Base-by-base conservation (phyloP, 306 rosid species). In the Prunus salicina region DNA sequence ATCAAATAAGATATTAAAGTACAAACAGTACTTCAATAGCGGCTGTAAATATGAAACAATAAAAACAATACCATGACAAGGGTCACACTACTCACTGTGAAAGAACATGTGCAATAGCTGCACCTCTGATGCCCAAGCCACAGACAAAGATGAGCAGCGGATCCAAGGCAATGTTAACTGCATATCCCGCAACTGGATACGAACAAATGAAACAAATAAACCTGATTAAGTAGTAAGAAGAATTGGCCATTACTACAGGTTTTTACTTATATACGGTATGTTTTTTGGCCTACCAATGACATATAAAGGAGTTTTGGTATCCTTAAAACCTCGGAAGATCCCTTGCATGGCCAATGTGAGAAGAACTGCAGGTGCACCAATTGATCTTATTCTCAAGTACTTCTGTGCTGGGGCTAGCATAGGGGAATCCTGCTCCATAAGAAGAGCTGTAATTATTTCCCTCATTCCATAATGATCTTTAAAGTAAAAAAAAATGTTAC, bases 311-410 rank as follows among this genome's bases (percentile, higher is more conserved):
- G 99, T 96, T 74, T 77, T 96, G 16, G 99, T 91, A 86, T 96
- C 99, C 84, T 96, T 96, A 77, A 96, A 90, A 34, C 99, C 99
- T 84, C 99, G 71, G 74, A 90, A 96, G 78, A 96, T 89, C 75
- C 98, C 99, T 86, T 96, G 99, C 96, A 92, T 96, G 32, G 99
- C 99, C 79, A 96, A 81, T n/a, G 97, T 89, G 25, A 96, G 97
- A 89, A 96, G 99, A 82, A 92, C 98, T 13, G 99, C 99, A 55
- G 99, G 99, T 72, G 99, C 96, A 80, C 99, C 99, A 25, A 96
- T 80, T 25, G 99, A 66, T 69, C 99, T 87, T 81, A 93, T 75
- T 52, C 79, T 88, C 82, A 96, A 84, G 91, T 96, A 96, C 86
- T 88, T 86, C 56, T 72, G 74, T 45, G 97, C 97, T 12, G 96